These are phyloP conservation scores for Thuja plicata DNA, from an alignment of 83 land plant species.

Conservation along the genomic window DNA sequence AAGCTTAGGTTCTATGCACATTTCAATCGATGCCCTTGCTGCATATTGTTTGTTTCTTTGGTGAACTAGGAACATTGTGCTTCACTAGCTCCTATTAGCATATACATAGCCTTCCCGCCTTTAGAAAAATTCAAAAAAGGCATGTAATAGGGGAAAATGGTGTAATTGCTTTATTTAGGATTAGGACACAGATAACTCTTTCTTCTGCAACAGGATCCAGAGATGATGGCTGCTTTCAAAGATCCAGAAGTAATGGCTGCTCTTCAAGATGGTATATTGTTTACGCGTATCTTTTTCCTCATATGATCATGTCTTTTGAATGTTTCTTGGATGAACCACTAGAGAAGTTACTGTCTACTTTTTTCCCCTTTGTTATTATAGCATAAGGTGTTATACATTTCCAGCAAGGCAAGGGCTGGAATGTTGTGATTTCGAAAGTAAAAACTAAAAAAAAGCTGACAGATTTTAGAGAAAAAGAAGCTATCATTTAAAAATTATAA, in stretches of 20 bases:
- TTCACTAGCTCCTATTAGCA: neutral
- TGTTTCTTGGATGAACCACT: neutral
- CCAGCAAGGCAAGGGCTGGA: too few species aligned
- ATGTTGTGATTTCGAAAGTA: too few species aligned
- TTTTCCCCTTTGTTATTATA: neutral
- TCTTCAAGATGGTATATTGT: conserved; percentile 85
- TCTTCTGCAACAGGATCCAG: conserved; percentile 67
- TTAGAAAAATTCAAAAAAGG: neutral
- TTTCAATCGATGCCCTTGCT: neutral
- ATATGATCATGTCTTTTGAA: neutral
- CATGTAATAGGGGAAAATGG: neutral
- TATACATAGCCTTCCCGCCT: neutral
- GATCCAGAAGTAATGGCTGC: conserved; percentile 94
- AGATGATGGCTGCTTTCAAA: conserved; percentile 82
- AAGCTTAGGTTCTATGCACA: neutral
- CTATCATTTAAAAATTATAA: too few species aligned
- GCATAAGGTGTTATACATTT: too few species aligned
- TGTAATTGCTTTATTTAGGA: neutral
- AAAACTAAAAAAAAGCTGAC: too few species aligned
- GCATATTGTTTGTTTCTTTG: neutral
- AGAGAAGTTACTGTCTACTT: neutral
- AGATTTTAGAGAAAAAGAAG: too few species aligned
- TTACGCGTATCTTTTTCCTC: neutral
- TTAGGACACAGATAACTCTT: conserved; percentile 1
- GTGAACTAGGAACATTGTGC: neutral